Base-by-base conservation (phyloP, 805 yeast genomes). In the Yarrowia divulgata region DNA sequence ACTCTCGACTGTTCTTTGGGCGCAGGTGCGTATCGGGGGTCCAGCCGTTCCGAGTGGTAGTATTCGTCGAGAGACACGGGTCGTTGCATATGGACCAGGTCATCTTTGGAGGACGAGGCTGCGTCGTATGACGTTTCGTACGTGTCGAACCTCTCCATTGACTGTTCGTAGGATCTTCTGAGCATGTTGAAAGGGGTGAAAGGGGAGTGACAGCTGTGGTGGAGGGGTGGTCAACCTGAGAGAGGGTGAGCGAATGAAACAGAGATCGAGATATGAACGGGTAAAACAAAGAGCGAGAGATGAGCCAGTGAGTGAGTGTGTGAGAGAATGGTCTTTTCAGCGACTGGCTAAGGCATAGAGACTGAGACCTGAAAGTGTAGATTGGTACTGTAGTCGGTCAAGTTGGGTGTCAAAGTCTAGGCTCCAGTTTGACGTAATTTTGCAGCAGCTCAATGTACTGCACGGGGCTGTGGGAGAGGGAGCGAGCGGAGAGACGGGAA, bases 1-100 rank as follows among this genome's bases (percentile, higher is more conserved):
- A 40, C 52, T 10, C 42, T 8, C 13, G 52, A 34, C 52, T 32
- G 52, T 18, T 43, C 42, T 34, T 43, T 57, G 16, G 64, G 49
- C 2, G 32, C 19, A 1, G 66, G 66, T 1, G 66, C 37, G 52
- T 60, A 60, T 1, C 43, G 16, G 0, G 66, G 66, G 13, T 60
- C 66, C 18, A 60, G 40, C 8, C 66, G n/a, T 19, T 60, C 66
- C 16, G 66, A 60, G 18, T 60, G 66, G 43, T 43, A 60, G 42
- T 60, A 60, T n/a, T 32, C 54, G 32, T 29, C n/a, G 35, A 43
- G 48, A 8, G 66, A 60, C 16, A 45, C 19, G 8, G 66, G 66
- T 9, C 66, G 40, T 34, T 60, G 52, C 42, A 60, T 60, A 14
- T 34, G 52, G 18, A 18, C 29, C 13, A 45, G 9, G 14, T 60